These are phyloP conservation scores for Naganishia sp. DNA, from an alignment of 1,284 basidiomycete species.

Conservation along the genomic window DNA sequence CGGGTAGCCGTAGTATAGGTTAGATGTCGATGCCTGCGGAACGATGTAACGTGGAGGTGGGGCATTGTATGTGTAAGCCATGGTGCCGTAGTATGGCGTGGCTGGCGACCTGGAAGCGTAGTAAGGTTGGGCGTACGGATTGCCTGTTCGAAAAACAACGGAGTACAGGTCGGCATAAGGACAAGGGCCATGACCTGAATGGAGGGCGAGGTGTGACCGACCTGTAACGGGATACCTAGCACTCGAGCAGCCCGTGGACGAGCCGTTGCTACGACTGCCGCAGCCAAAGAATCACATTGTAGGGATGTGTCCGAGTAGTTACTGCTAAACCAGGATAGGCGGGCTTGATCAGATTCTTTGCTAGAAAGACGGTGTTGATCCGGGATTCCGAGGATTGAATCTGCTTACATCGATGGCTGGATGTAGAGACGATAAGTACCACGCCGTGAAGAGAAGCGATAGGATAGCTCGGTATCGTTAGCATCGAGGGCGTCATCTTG, in stretches of 20 bases:
- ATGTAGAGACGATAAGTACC: too few species aligned
- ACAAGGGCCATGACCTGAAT: not conserved
- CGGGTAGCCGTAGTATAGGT: not conserved
- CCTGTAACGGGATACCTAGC: conserved; percentile 2
- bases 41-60: not conserved
- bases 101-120: not conserved
- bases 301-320: not conserved
- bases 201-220: not conserved
- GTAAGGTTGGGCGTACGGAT: conserved; percentile 2
- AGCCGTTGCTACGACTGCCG: conserved; percentile 5
- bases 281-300: conserved; percentile 24
- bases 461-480: too few species aligned
- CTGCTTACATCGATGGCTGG: too few species aligned
- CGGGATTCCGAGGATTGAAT: too few species aligned
- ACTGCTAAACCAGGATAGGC: not conserved
- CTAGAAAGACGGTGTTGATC: too few species aligned
- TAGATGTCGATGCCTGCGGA: not conserved
- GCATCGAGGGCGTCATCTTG: too few species aligned
- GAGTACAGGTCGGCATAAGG: too few species aligned
- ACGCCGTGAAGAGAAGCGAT: too few species aligned
- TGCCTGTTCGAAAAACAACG: not conserved
- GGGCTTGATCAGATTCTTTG: too few species aligned
- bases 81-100: conserved; percentile 2
- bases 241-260: not conserved
- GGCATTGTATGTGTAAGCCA: not conserved